Conservation (phyloP, 768 basidiomycete species). For the Agrocybe chaxingu region DNA sequence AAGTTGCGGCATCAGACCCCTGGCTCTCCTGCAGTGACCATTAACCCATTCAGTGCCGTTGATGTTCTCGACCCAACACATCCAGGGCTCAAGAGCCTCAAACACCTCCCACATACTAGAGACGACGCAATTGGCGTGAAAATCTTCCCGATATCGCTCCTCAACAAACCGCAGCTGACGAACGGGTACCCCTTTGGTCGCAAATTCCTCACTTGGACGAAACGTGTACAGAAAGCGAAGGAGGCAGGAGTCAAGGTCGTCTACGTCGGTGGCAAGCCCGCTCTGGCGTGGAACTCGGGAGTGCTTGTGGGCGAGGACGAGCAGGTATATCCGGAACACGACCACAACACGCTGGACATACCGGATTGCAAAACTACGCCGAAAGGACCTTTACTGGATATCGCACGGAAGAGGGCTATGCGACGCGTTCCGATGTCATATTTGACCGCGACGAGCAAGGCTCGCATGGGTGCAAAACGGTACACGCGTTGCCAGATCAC, state of each 20-base stretch:
- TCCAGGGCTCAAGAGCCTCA: conserved; percentile 9
- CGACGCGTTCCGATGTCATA: conserved; percentile 33
- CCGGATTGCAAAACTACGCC: conserved; percentile 11
- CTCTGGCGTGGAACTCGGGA: conserved; percentile 5
- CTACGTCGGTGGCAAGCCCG: neutral
- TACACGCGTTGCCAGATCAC: conserved; percentile 28
- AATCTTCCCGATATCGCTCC: conserved; percentile 14
- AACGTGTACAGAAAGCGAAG: conserved; percentile 15
- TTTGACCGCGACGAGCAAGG: conserved; percentile 30
- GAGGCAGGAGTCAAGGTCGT: conserved; percentile 10
- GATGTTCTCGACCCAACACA: conserved; percentile 25
- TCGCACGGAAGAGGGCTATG: conserved; percentile 15
- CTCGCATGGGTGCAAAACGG: conserved; percentile 27
- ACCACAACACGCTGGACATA: conserved; percentile 10
- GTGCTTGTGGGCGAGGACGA: neutral
- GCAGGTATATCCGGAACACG: conserved; percentile 14
- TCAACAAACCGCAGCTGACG: neutral
- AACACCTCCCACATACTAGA: conserved; percentile 4
- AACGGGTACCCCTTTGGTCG: conserved; percentile 1
- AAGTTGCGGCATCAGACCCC: conserved; percentile 42
- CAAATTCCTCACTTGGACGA: conserved; percentile 18
- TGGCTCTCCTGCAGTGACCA: conserved; percentile 19
- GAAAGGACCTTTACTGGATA: neutral
- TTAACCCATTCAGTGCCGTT: conserved; percentile 12
- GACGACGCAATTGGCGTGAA: conserved; percentile 10